Base-by-base conservation (phyloP, 495 filamentous ascomycete species). In the Articulospora tetracladia region DNA sequence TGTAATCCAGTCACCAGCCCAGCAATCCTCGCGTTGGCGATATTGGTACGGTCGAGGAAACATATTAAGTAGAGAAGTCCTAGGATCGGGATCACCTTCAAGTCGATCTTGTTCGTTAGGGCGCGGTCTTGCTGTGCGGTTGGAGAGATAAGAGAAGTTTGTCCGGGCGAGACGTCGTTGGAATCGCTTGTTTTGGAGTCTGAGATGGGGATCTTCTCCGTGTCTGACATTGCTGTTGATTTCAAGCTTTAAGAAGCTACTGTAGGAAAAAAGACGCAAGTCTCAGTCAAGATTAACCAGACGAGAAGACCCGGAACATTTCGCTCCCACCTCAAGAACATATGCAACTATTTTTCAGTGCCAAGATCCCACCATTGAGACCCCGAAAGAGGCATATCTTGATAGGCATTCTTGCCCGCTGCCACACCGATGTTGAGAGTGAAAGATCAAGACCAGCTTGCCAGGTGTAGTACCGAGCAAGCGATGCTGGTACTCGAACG, bases 31-130 rank as follows among this genome's bases (percentile, higher is more conserved):
- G 76, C 77, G 25, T 80, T 80, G 46, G 76, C 85, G 53, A 87
- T 82, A 59, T 88, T 88, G 32, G 84, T 74, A 47, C 85, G 79
- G 66, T 86, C 83, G 48, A 85, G 80, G 69, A 86, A 86, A 70
- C 82, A 85, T 57, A 86, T 77, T 13, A 86, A 70, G 53, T 86
- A 86, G 17, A 86, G 72, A n/a, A 83, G 47, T 4, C 81, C 72
- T 6, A 84, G 79, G 1, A 79, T 77, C 1, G 83, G 83, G 1
- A 85, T 68, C n/a, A 86, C 68, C 57, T 71, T 73, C 23, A 66
- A 61, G 65, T 86, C 83, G 41, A 86, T 72, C 67, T 81, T 83
- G 62, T 79, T 73, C 72, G 90, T 82, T 46, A 97, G 76, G 19
- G 25, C 25, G 25, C 65, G 77, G 83, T 63, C 81, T 78, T 75